These are phyloP conservation scores for Phylloporus gajari DNA, from an alignment of 1,284 basidiomycete genomes.

Conservation along the genomic window DNA sequence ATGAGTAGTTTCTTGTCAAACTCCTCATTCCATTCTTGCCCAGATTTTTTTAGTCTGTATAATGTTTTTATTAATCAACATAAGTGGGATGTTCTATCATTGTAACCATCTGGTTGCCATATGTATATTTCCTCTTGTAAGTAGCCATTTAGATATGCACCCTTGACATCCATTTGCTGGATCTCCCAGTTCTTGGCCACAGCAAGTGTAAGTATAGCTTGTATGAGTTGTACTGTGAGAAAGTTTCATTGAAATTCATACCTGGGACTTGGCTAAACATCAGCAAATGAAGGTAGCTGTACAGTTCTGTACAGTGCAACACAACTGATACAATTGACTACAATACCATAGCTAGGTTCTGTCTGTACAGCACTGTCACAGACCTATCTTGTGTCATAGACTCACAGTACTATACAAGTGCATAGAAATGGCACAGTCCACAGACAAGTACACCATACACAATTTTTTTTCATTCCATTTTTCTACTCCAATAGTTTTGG, in stretches of 20 bases:
- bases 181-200: neutral
- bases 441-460: too few species aligned
- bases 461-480: too few species aligned
- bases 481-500: too few species aligned
- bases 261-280: neutral
- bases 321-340: too few species aligned
- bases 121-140: slow-evolving; percentile 56
- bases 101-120: slow-evolving; percentile 45
- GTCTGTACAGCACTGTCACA: too few species aligned
- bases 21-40: slow-evolving; percentile 36
- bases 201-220: neutral
- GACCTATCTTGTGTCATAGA: too few species aligned
- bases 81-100: slow-evolving; percentile 30
- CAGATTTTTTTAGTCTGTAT: slow-evolving; percentile 44
- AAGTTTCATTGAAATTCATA: slow-evolving; percentile 6
- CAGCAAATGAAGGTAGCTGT: too few species aligned
- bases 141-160: slow-evolving; percentile 32
- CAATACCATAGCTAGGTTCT: too few species aligned
- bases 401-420: too few species aligned
- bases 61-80: slow-evolving; percentile 33
- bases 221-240: neutral
- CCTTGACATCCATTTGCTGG: slow-evolving; percentile 42
- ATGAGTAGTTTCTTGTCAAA: slow-evolving; percentile 7
- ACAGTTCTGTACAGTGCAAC: too few species aligned
- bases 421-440: too few species aligned